A percentile compares a stretch with the other conserved stretches of the same genome.
Evolutionary conservation across 2,329 filamentous ascomycete genomes (phyloP).

Genomic region (Claviceps sorghi): DNA sequence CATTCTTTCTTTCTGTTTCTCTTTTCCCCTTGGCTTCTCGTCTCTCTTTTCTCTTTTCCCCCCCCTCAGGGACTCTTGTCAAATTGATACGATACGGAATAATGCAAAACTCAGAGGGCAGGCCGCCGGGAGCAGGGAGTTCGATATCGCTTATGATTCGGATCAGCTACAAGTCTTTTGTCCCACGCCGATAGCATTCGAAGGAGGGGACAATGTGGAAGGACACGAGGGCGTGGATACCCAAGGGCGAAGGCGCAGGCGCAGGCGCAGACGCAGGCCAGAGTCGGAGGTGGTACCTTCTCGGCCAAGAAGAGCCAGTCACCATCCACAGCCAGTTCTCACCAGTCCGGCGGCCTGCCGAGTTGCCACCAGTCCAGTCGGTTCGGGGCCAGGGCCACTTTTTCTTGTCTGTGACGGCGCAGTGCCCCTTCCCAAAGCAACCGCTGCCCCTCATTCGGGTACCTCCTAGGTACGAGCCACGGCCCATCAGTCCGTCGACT

Average conservation of each 20-base stretch:
- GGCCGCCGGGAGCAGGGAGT: neutral
- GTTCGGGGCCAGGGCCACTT: neutral
- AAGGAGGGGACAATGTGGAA: neutral
- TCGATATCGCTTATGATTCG: neutral
- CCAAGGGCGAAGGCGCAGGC: neutral
- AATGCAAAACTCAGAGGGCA: neutral
- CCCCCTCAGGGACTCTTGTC: neutral
- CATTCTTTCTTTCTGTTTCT: constrained; percentile 38
- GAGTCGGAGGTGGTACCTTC: neutral
- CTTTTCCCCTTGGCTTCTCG: too few relatives aligned
- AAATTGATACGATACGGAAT: neutral
- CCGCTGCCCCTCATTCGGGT: neutral
- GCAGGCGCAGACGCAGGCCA: neutral
- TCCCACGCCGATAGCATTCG: neutral
- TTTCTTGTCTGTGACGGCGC: neutral
- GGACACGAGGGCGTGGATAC: neutral
- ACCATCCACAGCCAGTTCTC: too few relatives aligned
- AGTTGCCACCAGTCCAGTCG: neutral
- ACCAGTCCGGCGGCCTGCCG: too few relatives aligned
- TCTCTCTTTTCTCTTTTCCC: too few relatives aligned
- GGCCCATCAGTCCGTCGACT: too few relatives aligned
- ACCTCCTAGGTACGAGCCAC: neutral
- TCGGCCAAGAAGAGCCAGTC: neutral
- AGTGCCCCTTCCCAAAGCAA: neutral
- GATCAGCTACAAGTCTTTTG: neutral